phyloP scores from a whole-genome alignment of 148 eudicot genomes.

The Rhododendron williamsianum region DNA sequence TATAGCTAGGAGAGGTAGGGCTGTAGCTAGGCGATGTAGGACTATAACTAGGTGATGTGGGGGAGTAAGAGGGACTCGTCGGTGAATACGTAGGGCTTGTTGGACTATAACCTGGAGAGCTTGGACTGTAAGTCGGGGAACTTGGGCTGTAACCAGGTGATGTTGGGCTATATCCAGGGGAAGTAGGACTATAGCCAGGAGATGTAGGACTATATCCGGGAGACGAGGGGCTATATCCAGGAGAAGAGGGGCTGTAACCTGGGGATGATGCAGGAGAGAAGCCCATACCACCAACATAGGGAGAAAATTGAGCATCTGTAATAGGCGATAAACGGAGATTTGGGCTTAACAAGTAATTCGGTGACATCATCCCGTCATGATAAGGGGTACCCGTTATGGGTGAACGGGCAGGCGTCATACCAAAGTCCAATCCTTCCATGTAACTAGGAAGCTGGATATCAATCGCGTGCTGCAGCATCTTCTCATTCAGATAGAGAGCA shows the following conservation, averaged over 20 bases:
- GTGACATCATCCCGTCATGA: constrained; percentile 94
- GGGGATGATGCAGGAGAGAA: constrained; percentile 57
- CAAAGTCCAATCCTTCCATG: constrained; percentile 81
- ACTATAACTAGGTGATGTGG: constrained; percentile 39
- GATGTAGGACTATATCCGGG: constrained; percentile 55
- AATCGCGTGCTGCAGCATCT: constrained; percentile 91
- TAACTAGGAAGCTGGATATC: constrained; percentile 92
- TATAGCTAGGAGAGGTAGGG: constrained; percentile 46
- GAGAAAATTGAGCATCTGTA: constrained; percentile 55
- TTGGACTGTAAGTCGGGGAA: constrained; percentile 48
- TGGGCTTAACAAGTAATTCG: constrained; percentile 75
- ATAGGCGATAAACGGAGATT: constrained; percentile 49
- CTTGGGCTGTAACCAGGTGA: constrained; percentile 57
- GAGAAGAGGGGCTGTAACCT: constrained; percentile 50
- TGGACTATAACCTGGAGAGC: constrained; percentile 48
- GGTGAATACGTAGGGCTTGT: constrained; percentile 48
- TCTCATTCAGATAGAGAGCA: constrained; percentile 69
- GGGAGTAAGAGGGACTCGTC: constrained; percentile 44
- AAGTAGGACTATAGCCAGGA: constrained; percentile 54
- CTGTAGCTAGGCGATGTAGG: constrained; percentile 49
- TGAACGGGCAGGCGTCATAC: constrained; percentile 89
- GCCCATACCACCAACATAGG: constrained; percentile 54
- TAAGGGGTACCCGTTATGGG: constrained; percentile 79
- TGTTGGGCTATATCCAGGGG: constrained; percentile 53
- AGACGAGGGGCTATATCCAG: constrained; percentile 46